Base-by-base conservation (phyloP, 2,329 filamentous ascomycete species). In the Samsoniella hepiali region DNA sequence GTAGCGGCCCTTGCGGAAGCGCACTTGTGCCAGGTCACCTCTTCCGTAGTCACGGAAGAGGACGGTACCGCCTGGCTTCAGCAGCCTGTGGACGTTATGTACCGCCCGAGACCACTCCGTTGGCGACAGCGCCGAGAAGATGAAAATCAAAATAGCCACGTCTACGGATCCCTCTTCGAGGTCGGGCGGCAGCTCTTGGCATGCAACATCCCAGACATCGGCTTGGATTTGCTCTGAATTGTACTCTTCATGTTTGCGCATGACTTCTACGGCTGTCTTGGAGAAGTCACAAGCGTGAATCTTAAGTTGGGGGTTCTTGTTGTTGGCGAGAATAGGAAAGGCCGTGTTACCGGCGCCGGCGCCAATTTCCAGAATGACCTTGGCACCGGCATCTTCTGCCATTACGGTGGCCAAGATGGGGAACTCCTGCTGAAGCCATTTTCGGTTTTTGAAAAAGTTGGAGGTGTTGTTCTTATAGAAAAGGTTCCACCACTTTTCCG, bases 371-470 rank as follows among this genome's bases (percentile, higher is more conserved):
- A 99, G 81, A 55, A 99, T 77, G 9, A 88, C 85, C 64, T 87
- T 82, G 31, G 84, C 83, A 3, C 91, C 91, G 2, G 89, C 87
- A 64, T 88, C 87, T 66, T 86, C 83, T 63, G 83, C 79, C 13
- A 90, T 94, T 58, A 97, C 83, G 64, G 91, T 84, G 31, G 83
- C 85, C n/a, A 99, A 80, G 4, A 98, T 80, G 0, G 95, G 95
- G 68, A 99, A 99, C 75, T 99, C 95, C 75, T 98, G 94, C 67
- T 90, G 89, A 38, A 99, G 80, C 95, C 95, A 99, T 75, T 98
- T 98, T 67, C 95, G 86, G 74, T 99, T 91, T 78, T 99, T 99
- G 86, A 99, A 99, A 78, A 99, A 99, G 73, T 98, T 98, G 71
- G 89, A 86, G 27, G 91, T 91, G 77, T 99, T 98, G 79, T 98